Evolutionary conservation across 805 yeast genomes (phyloP).

Genomic region (Saturnispora halmiae): DNA sequence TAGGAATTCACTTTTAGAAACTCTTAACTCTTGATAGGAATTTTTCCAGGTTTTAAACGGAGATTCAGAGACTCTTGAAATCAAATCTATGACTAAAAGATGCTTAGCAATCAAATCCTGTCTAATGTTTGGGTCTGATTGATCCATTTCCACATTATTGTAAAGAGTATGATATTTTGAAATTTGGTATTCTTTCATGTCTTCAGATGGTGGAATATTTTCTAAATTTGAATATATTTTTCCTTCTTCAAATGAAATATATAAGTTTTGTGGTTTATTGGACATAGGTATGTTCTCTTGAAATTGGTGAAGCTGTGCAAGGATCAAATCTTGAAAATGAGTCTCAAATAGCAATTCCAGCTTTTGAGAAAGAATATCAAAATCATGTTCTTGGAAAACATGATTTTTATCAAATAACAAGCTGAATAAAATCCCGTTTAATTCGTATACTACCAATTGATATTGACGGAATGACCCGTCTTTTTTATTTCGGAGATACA

Average conservation of each 20-base stretch:
- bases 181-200: conserved; percentile 7
- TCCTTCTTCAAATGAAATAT: conserved; percentile 15
- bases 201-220: conserved; percentile 19
- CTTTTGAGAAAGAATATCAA: conserved; percentile 13
- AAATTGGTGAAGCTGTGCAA: conserved; percentile 14
- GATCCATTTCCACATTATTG: conserved; percentile 11
- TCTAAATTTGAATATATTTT: conserved; percentile 24
- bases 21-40: conserved; percentile 3
- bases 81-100: neutral
- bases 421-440: conserved; percentile 24
- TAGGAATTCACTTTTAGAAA: neutral
- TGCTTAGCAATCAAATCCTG: conserved; percentile 7
- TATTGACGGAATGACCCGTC: conserved; percentile 9
- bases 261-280: conserved; percentile 15
- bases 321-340: conserved; percentile 22
- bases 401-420: conserved; percentile 15
- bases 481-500: neutral
- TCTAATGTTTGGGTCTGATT: conserved; percentile 14
- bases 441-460: conserved; percentile 24
- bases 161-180: conserved; percentile 5
- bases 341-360: conserved; percentile 19
- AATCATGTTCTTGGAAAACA: conserved; percentile 6
- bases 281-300: conserved; percentile 15
- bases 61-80: neutral
- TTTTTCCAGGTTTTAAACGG: conserved; percentile 5